These are phyloP conservation scores for Mortierella claussenii DNA, from an alignment of 192 early-diverging fungal genomes.

Conservation along the genomic window DNA sequence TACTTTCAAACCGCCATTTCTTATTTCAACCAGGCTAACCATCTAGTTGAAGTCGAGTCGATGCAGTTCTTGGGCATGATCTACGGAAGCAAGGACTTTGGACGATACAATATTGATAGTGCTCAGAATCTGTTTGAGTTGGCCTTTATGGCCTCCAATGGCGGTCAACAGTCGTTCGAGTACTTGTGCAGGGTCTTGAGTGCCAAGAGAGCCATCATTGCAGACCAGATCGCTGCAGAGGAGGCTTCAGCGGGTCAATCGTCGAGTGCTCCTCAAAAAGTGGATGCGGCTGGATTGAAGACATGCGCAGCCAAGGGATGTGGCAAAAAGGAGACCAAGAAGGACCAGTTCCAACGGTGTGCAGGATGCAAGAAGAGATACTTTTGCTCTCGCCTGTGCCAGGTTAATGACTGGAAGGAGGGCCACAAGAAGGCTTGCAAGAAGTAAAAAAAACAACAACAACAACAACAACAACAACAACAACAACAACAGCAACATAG, in stretches of 20 bases:
- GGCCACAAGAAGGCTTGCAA: conserved; percentile 56
- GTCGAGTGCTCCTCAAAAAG: conserved; percentile 43
- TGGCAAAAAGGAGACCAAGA: conserved; percentile 55
- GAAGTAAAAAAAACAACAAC: conserved; percentile 23
- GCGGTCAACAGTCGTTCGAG: conserved; percentile 56
- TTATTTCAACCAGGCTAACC: conserved; percentile 37
- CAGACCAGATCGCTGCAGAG: conserved; percentile 36
- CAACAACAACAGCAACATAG: neutral
- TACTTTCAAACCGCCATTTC: conserved; percentile 55
- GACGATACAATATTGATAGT: conserved; percentile 60
- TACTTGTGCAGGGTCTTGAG: conserved; percentile 55
- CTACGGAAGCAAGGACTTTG: conserved; percentile 61
- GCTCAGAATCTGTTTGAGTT: conserved; percentile 63
- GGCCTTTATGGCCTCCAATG: conserved; percentile 56
- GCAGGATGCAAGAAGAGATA: conserved; percentile 60
- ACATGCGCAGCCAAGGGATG: conserved; percentile 54
- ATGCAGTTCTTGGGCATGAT: conserved; percentile 62
- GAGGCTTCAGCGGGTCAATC: conserved; percentile 50
- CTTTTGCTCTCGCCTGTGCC: conserved; percentile 64
- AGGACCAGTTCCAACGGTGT: conserved; percentile 58
- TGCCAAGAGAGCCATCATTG: conserved; percentile 53
- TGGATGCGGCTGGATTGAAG: conserved; percentile 24
- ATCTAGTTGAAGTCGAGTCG: conserved; percentile 54
- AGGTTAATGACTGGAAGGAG: conserved; percentile 62
- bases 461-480: neutral